Evolutionary conservation across 73 alveolate genomes (phyloP).

Genomic region (Paramecium biaurelia): DNA sequence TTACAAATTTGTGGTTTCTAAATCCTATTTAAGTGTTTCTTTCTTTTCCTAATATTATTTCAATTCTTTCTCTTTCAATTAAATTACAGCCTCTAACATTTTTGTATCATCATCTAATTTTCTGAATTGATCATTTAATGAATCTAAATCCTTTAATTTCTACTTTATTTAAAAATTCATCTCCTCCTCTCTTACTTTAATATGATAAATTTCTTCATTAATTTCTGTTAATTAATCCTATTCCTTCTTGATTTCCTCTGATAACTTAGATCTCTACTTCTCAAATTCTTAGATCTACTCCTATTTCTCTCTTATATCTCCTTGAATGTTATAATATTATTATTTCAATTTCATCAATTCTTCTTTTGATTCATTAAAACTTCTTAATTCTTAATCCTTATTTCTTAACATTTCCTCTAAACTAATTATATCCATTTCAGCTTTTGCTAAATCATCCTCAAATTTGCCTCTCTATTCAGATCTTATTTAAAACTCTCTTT

Average conservation of each 20-base stretch:
- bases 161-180: neutral
- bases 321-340: neutral
- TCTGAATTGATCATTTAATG: neutral
- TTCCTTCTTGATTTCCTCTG: neutral
- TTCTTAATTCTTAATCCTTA: neutral
- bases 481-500: neutral
- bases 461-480: neutral
- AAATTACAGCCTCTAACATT: constrained; percentile 9
- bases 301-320: neutral
- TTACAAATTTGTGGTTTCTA: neutral
- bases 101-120: constrained; percentile 23
- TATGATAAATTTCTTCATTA: neutral
- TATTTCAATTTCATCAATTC: neutral
- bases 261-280: neutral
- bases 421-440: neutral
- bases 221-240: neutral
- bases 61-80: constrained; percentile 36
- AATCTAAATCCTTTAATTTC: neutral
- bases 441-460: neutral
- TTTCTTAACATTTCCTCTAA: neutral
- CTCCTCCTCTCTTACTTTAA: neutral
- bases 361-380: neutral
- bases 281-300: neutral
- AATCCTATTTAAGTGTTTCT: neutral
- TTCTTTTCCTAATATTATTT: neutral